Percentiles rank a stretch among this genome's conserved stretches.
Conservation (phyloP, 805 yeast species). For the Myxozyma sirexii region DNA sequence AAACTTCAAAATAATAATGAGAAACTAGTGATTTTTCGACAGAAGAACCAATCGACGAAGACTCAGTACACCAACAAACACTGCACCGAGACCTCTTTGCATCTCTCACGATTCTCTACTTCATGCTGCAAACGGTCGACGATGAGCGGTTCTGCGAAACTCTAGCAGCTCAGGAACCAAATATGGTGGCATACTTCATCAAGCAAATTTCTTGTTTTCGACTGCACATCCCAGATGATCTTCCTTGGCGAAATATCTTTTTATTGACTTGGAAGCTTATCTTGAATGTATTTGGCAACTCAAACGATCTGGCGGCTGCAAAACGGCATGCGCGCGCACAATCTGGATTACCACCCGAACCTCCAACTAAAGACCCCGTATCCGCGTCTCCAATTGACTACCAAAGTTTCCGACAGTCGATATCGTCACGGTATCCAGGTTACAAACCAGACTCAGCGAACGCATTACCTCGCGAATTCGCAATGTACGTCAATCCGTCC, state of each 20-base stretch:
- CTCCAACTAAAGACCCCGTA: background rate
- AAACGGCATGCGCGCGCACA: conserved; percentile 20
- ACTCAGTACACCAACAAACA: background rate
- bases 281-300: conserved; percentile 16
- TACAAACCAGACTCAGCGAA: conserved; percentile 51
- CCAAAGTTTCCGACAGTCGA: conserved; percentile 73
- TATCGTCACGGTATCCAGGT: conserved; percentile 74
- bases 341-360: conserved; percentile 31
- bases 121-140: conserved; percentile 13
- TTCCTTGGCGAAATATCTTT: conserved; percentile 25
- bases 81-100: conserved; percentile 8
- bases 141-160: background rate
- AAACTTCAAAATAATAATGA: no score
- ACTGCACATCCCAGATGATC: conserved; percentile 14
- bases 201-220: conserved; percentile 13
- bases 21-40: no score
- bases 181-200: conserved; percentile 24
- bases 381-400: conserved; percentile 53
- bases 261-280: conserved; percentile 25
- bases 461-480: conserved; percentile 50
- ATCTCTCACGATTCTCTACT: conserved; percentile 22
- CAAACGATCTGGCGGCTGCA: conserved; percentile 11
- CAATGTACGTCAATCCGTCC: conserved; percentile 36
- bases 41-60: background rate
- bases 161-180: conserved; percentile 11